These are phyloP conservation scores for Aristolochia fimbriata DNA, from an alignment of 164 flowering plant species.

Conservation along the genomic window DNA sequence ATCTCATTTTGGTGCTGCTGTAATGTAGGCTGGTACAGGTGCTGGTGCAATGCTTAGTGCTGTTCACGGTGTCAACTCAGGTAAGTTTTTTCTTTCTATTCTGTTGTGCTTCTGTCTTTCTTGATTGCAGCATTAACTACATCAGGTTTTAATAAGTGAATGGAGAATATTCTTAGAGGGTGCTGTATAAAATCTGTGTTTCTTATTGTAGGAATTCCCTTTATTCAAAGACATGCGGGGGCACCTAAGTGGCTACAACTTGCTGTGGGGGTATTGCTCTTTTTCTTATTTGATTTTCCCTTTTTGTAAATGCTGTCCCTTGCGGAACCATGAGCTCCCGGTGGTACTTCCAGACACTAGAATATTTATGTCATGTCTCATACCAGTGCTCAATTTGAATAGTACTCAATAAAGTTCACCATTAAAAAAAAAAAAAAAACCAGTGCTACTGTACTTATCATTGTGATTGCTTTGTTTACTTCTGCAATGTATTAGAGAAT, in stretches of 20 bases:
- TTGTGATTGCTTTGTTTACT: too few species aligned
- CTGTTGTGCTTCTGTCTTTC: not conserved
- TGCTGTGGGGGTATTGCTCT: conserved; percentile 54
- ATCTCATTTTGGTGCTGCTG: too few species aligned
- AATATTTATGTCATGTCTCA: too few species aligned
- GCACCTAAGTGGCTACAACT: conserved; percentile 90
- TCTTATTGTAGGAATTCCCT: conserved; percentile 57
- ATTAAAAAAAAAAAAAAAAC: too few species aligned
- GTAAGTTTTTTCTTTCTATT: conserved; percentile 15
- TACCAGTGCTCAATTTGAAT: too few species aligned
- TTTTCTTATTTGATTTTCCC: not conserved
- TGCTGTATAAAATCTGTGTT: not conserved
- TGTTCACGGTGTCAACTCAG: conserved; percentile 68
- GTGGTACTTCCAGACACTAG: too few species aligned
- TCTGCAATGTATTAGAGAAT: too few species aligned
- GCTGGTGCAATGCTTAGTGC: conserved; percentile 80
- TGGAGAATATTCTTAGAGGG: not conserved
- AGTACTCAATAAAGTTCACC: too few species aligned
- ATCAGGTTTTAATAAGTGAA: not conserved
- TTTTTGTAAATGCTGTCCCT: too few species aligned
- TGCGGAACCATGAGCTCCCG: too few species aligned
- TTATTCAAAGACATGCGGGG: conserved; percentile 54
- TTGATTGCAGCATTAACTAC: not conserved
- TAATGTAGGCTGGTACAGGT: conserved; percentile 65
- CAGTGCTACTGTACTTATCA: too few species aligned